Evolutionary conservation across 208 protist species (phyloP).

Genomic region (Leishmania turanica): DNA sequence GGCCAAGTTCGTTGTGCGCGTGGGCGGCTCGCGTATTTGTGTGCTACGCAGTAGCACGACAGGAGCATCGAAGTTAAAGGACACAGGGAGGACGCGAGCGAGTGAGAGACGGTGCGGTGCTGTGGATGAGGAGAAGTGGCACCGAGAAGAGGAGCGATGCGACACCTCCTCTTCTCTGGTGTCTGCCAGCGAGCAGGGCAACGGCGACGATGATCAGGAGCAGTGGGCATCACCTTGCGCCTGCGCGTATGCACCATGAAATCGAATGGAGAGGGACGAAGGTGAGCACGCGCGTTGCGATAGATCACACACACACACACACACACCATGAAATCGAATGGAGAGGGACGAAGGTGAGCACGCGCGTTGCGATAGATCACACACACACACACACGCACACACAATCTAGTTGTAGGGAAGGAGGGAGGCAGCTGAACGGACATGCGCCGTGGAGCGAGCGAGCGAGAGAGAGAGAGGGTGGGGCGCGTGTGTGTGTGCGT

Average conservation of each 20-base stretch:
- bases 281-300: not conserved
- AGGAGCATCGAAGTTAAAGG: not conserved
- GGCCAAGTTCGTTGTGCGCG: not conserved
- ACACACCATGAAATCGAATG: not conserved
- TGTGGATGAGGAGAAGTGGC: not conserved
- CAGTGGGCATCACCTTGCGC: not conserved
- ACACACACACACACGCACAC: too few relatives aligned
- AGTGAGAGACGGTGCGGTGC: not conserved
- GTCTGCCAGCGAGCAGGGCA: not conserved
- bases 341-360: not conserved
- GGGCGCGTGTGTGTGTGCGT: not conserved
- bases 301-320: too few relatives aligned
- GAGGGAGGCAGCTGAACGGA: not conserved
- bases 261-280: not conserved
- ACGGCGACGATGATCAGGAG: not conserved
- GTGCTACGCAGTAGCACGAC: not conserved
- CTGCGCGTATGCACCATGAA: not conserved
- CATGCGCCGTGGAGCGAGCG: not conserved
- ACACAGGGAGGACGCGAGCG: not conserved
- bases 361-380: not conserved
- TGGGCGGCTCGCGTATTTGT: not conserved
- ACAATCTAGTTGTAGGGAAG: not conserved
- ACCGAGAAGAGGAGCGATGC: not conserved
- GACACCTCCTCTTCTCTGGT: too few relatives aligned
- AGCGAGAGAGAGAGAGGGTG: not conserved